Base-by-base conservation (phyloP, 768 basidiomycete species). In the Mycena epipterygia region DNA sequence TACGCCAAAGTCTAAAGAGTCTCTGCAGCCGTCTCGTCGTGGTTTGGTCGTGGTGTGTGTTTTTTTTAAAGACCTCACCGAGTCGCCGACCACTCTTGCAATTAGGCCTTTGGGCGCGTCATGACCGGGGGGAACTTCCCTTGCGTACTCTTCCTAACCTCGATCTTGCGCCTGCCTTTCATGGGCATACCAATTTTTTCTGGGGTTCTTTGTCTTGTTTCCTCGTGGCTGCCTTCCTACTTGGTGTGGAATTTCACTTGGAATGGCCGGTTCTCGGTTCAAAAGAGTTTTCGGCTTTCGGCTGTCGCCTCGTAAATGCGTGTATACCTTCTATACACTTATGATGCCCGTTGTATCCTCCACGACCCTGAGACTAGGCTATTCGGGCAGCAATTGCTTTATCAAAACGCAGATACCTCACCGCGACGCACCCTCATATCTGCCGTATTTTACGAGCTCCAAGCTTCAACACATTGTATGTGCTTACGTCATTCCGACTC, bases 301-400 rank as follows among this genome's bases (percentile, higher is more conserved):
- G 27, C 13, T 59, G 44, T 59, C 42, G 21, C 46, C 42, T 46
- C 29, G 13, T 17, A 59, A 59, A 59, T 32, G 58, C 35, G 42
- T 14, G 58, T 44, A 59, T 59, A 32, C 27, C 42, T 30, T 46
- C 44, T 32, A 46, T 59, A 17, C 42, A 59, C 58, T 46, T 59
- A 29, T 56, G 51, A 37, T 37, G 14, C 35, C 35, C 8, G 53
- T 55, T 35, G 7, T 56, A 37, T 37, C n/a, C 35, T 56, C 35
- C 55, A 56, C n/a, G 55, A 56, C 35, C 35, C 35, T 35, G 55
- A 56, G 55, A 56, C 55, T 56, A 56, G 55, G 55, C 25, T 37
- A 39, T 56, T 37, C 35, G 35, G 55, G 35, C 55, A 35, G 32
- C 25, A 56, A 39, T 35, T 25, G 16, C 55, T 56, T 56, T 35